phyloP scores from a whole-genome alignment of 2,329 filamentous ascomycete species.

The Talaromyces sp. region DNA sequence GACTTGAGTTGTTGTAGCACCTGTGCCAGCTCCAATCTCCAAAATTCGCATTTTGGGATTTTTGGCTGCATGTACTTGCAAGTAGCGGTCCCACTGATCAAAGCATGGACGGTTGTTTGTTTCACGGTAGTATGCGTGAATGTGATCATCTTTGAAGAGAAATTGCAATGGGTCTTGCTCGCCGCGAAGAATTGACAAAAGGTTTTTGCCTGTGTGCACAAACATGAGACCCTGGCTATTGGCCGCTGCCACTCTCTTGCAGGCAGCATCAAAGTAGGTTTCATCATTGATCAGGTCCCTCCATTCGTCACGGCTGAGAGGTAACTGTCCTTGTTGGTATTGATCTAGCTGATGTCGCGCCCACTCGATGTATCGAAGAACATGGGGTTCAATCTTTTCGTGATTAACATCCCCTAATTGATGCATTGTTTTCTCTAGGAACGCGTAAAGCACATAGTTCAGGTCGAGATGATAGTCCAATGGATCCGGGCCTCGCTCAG shows the following conservation, averaged over 20 bases:
- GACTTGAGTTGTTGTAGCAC: constrained; percentile 32
- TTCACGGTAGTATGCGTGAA: constrained; percentile 27
- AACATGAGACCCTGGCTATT: constrained; percentile 28
- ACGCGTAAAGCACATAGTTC: neutral
- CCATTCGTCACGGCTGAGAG: neutral
- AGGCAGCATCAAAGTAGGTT: neutral
- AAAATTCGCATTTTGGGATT: constrained; percentile 41
- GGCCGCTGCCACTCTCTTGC: neutral
- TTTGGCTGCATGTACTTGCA: constrained; percentile 23
- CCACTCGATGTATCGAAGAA: neutral
- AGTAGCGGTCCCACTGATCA: constrained; percentile 30
- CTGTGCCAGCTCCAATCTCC: constrained; percentile 42
- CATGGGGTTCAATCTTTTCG: neutral
- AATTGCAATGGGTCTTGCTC: neutral
- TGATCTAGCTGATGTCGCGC: neutral
- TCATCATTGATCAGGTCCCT: neutral
- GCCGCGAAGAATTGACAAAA: neutral
- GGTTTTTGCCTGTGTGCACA: constrained; percentile 26
- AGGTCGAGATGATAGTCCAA: neutral
- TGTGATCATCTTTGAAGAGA: neutral
- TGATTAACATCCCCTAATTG: constrained; percentile 5
- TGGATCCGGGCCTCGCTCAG: neutral
- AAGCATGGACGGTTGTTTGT: constrained; percentile 27
- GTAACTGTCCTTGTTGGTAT: neutral
- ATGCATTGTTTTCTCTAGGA: neutral